Conservation (phyloP, 2,329 filamentous ascomycete species). For the Chaetomiaceae sp. region DNA sequence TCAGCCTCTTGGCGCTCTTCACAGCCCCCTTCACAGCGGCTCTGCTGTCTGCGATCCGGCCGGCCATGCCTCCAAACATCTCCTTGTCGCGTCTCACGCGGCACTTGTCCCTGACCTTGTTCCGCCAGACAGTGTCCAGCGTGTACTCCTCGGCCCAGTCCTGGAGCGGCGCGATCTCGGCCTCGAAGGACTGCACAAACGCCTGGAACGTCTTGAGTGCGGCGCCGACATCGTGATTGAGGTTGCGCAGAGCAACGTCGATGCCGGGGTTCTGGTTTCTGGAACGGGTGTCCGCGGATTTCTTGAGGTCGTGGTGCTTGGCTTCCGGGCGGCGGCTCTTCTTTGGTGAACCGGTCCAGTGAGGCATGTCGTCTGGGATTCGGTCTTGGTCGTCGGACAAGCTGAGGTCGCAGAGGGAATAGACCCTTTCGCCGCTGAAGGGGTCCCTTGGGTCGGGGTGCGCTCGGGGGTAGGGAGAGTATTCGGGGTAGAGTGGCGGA, state of each 20-base stretch:
- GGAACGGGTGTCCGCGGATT: neutral
- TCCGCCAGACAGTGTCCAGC: slow-evolving; percentile 19
- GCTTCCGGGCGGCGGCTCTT: neutral
- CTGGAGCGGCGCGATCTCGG: slow-evolving; percentile 6
- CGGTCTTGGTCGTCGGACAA: slow-evolving; percentile 7
- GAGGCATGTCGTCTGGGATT: slow-evolving; percentile 4
- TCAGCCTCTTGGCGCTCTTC: slow-evolving; percentile 1
- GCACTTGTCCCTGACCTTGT: slow-evolving; percentile 14
- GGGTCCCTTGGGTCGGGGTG: neutral
- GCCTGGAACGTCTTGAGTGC: slow-evolving; percentile 10
- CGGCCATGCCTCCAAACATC: slow-evolving; percentile 2
- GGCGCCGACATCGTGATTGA: slow-evolving; percentile 10
- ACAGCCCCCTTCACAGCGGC: slow-evolving; percentile 8
- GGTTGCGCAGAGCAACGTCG: slow-evolving; percentile 14
- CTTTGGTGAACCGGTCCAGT: neutral
- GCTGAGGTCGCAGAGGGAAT: neutral
- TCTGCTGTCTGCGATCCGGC: neutral
- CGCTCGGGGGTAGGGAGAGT: neutral
- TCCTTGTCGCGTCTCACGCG: slow-evolving; percentile 4
- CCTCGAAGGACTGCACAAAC: slow-evolving; percentile 14
- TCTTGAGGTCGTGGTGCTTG: slow-evolving; percentile 6
- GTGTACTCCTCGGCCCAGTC: slow-evolving; percentile 17
- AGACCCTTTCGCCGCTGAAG: neutral
- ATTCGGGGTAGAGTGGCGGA: neutral
- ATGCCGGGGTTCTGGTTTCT: slow-evolving; percentile 9